Conservation (phyloP, 768 basidiomycete genomes). For the Hebeloma cylindrosporum region DNA sequence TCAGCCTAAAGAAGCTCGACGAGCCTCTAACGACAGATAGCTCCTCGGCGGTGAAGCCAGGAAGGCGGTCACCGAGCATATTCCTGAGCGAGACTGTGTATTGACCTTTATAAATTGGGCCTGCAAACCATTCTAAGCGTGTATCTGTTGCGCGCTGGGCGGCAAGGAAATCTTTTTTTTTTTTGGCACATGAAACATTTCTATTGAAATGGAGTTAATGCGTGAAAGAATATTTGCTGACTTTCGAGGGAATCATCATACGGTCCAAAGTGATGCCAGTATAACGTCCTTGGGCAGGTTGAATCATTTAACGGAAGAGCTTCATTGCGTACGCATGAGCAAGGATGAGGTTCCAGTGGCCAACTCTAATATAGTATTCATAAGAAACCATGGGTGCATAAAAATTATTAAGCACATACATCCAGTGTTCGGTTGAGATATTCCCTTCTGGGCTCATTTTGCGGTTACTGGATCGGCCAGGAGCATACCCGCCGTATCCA, state of each 20-base stretch:
- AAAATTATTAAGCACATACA: conserved; percentile 37
- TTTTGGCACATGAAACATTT: background rate
- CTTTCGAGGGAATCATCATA: conserved; percentile 64
- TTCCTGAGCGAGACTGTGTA: conserved; percentile 56
- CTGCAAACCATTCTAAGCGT: conserved; percentile 46
- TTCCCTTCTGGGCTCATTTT: conserved; percentile 54
- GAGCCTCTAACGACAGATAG: conserved; percentile 56
- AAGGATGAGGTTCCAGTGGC: conserved; percentile 65
- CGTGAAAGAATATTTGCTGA: conserved; percentile 41
- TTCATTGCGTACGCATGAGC: conserved; percentile 68
- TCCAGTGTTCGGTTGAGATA: conserved; percentile 61
- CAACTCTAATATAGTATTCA: conserved; percentile 42
- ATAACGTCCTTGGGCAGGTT: conserved; percentile 50
- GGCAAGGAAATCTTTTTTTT: conserved; percentile 50
- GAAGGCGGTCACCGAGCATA: conserved; percentile 52
- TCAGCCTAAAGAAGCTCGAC: conserved; percentile 68
- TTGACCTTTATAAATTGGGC: conserved; percentile 69
- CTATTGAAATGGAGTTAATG: background rate
- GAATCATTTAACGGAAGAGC: conserved; percentile 60
- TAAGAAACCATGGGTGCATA: background rate
- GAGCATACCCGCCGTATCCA: conserved; percentile 63
- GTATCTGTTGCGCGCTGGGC: conserved; percentile 64
- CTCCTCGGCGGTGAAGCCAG: conserved; percentile 55
- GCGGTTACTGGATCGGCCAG: conserved; percentile 68
- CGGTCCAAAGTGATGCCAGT: conserved; percentile 80